Percentiles rank a stretch among this genome's conserved stretches.
Conservation (phyloP, 2,329 filamentous ascomycete species). For the Parastagonospora nodorum region DNA sequence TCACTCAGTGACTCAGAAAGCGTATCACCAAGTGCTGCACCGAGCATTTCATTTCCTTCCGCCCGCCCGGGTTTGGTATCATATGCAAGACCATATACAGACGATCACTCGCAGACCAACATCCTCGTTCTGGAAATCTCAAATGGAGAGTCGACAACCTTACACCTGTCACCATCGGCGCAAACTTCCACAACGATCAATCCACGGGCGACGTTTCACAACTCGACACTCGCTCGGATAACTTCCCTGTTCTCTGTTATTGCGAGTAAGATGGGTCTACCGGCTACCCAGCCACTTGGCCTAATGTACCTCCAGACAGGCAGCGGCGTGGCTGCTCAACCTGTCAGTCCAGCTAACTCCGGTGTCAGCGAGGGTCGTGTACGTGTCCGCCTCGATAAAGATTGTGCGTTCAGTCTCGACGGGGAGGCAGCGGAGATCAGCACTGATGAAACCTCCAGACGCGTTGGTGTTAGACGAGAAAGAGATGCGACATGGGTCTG, state of each 20-base stretch:
- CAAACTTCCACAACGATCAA: constrained; percentile 36
- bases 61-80: constrained; percentile 63
- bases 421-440: constrained; percentile 22
- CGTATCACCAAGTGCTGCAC: constrained; percentile 19
- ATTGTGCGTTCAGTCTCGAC: constrained; percentile 34
- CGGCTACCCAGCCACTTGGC: constrained; percentile 63
- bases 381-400: constrained; percentile 37
- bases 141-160: constrained; percentile 48
- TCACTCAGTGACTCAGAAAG: constrained; percentile 24
- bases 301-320: constrained; percentile 65
- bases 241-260: constrained; percentile 78
- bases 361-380: constrained; percentile 73
- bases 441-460: constrained; percentile 15
- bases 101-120: constrained; percentile 69
- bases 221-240: constrained; percentile 71
- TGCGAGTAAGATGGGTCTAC: constrained; percentile 76
- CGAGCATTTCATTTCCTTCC: constrained; percentile 16
- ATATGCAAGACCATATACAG: constrained; percentile 86
- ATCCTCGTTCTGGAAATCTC: constrained; percentile 75
- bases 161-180: constrained; percentile 29
- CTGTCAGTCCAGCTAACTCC: constrained; percentile 70
- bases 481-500: constrained; percentile 20
- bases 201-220: constrained; percentile 73
- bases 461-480: constrained; percentile 20
- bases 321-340: constrained; percentile 66